Evolutionary conservation across 1,139 yeast species (phyloP).

Genomic region (Blastobotrys elegans): DNA sequence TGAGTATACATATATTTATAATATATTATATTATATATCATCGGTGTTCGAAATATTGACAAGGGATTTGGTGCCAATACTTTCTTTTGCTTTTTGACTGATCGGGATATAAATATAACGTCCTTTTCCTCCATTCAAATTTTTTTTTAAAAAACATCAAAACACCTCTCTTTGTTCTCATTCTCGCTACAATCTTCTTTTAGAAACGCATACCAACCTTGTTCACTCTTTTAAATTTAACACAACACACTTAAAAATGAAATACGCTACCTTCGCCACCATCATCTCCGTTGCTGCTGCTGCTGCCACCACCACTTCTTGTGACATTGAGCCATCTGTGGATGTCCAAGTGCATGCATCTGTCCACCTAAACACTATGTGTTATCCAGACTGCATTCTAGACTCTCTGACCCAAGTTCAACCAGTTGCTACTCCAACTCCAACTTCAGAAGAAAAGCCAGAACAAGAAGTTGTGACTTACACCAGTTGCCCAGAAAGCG

Average conservation of each 20-base stretch:
- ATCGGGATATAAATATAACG: background rate
- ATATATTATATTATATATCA: too few relatives aligned
- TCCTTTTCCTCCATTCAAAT: too few relatives aligned
- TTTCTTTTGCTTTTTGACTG: too few relatives aligned
- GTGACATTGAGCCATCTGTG: background rate
- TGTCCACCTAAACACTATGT: background rate
- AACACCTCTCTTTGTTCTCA: background rate
- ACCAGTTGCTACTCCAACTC: background rate
- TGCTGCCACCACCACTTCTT: background rate
- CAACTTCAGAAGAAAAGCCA: background rate
- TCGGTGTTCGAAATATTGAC: too few relatives aligned
- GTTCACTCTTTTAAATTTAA: background rate
- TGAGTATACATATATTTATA: too few relatives aligned
- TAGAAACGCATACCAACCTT: background rate
- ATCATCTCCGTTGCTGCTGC: background rate
- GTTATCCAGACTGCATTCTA: background rate
- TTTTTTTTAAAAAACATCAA: too few relatives aligned
- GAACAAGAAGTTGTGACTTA: background rate
- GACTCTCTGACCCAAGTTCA: background rate
- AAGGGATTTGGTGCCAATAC: too few relatives aligned
- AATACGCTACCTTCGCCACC: background rate
- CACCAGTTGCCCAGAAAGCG: background rate
- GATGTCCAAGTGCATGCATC: background rate
- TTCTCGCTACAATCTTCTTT: background rate
- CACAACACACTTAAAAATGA: background rate